Percentiles rank a stretch among this genome's conserved stretches.
phyloP scores from a whole-genome alignment of 352 stramenopile genomes.

The Pythium dissimile region DNA sequence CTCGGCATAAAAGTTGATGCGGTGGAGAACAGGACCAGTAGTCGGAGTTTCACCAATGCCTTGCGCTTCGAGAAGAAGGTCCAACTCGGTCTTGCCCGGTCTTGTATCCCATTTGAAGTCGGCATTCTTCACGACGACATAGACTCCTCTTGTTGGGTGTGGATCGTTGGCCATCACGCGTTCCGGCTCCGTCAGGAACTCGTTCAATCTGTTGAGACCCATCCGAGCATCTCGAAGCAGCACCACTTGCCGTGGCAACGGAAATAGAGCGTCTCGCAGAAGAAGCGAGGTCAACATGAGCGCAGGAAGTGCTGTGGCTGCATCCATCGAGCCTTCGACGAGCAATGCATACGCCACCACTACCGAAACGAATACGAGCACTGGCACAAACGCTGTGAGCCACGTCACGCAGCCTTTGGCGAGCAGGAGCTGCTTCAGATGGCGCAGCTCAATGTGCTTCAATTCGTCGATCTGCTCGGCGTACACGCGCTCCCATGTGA shows the following conservation, averaged over 20 bases:
- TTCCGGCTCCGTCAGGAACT: slow-evolving; percentile 8
- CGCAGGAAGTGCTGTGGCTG: background rate
- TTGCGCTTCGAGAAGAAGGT: slow-evolving; percentile 20
- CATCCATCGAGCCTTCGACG: background rate
- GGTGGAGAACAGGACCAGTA: slow-evolving; percentile 33
- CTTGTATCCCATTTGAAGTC: slow-evolving; percentile 70
- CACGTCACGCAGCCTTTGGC: background rate
- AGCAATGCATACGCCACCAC: slow-evolving; percentile 53
- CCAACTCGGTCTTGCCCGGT: slow-evolving; percentile 29
- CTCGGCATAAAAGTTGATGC: slow-evolving; percentile 64
- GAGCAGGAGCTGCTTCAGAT: background rate
- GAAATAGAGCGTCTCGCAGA: background rate
- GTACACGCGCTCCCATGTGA: slow-evolving; percentile 92
- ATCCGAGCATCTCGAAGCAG: slow-evolving; percentile 18
- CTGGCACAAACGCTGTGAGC: slow-evolving; percentile 27
- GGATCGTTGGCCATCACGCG: background rate
- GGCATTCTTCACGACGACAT: slow-evolving; percentile 44
- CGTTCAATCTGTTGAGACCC: slow-evolving; percentile 31
- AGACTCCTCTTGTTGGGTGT: slow-evolving; percentile 29
- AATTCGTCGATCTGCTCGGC: slow-evolving; percentile 40
- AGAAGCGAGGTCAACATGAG: slow-evolving; percentile 6
- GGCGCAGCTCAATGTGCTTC: slow-evolving; percentile 18
- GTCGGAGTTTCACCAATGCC: background rate
- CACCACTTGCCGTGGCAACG: background rate
- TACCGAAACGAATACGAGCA: slow-evolving; percentile 44